These are phyloP conservation scores for Barnettozyma salicaria DNA, from an alignment of 805 yeast genomes.

Conservation along the genomic window DNA sequence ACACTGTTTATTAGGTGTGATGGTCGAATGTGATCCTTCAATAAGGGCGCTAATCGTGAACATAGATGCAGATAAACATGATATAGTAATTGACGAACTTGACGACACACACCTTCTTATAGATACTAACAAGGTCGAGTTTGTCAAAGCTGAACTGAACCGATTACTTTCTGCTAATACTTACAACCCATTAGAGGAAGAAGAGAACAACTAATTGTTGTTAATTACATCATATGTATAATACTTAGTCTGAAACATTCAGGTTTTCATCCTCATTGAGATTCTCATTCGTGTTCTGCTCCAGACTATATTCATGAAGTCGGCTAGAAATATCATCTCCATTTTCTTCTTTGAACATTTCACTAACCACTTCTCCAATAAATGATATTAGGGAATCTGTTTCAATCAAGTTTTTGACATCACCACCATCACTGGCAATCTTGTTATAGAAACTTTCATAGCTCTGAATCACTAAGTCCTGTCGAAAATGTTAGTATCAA, in stretches of 20 bases:
- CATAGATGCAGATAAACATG: slow-evolving; percentile 71
- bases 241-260: slow-evolving; percentile 3
- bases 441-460: slow-evolving; percentile 49
- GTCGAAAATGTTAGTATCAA: slow-evolving; percentile 4
- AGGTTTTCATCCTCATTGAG: slow-evolving; percentile 16
- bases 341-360: slow-evolving; percentile 27
- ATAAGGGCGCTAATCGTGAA: slow-evolving; percentile 79
- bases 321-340: slow-evolving; percentile 1
- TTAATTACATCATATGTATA: neutral
- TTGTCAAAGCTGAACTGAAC: slow-evolving; percentile 72
- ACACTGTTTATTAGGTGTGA: slow-evolving; percentile 30
- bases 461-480: slow-evolving; percentile 46
- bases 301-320: neutral
- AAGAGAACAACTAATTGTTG: slow-evolving; percentile 31
- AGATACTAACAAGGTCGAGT: slow-evolving; percentile 68
- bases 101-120: slow-evolving; percentile 89
- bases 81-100: slow-evolving; percentile 69
- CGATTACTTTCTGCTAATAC: slow-evolving; percentile 73
- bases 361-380: slow-evolving; percentile 33
- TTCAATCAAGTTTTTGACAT: slow-evolving; percentile 50
- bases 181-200: slow-evolving; percentile 78
- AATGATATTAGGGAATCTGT: slow-evolving; percentile 53
- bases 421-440: slow-evolving; percentile 22
- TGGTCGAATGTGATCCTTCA: slow-evolving; percentile 80
- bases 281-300: slow-evolving; percentile 5